phyloP scores from a whole-genome alignment of 2,329 filamentous ascomycete genomes.

The Didymella exigua region DNA sequence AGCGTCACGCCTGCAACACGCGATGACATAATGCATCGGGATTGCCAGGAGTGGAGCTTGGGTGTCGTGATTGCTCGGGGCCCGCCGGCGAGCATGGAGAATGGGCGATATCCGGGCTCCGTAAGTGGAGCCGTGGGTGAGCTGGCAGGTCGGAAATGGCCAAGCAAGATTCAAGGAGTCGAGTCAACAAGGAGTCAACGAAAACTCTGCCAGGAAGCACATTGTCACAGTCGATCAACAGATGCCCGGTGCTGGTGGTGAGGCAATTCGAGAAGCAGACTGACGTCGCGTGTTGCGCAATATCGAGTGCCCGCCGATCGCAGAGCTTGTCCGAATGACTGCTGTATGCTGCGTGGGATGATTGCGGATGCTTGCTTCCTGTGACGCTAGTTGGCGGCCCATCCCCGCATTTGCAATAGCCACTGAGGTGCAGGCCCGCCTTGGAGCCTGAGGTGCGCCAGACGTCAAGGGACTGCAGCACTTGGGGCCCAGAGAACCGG shows the following conservation, averaged over 20 bases:
- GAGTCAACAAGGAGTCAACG: conserved; percentile 6
- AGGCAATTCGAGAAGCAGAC: not conserved
- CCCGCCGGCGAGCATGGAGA: conserved; percentile 18
- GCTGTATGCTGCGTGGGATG: conserved; percentile 23
- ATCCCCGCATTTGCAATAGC: conserved; percentile 20
- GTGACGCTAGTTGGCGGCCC: conserved; percentile 8
- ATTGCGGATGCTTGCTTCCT: conserved; percentile 21
- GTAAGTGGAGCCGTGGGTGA: conserved; percentile 13
- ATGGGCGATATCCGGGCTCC: conserved; percentile 3
- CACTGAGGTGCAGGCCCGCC: conserved; percentile 17
- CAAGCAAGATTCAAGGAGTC: conserved; percentile 3
- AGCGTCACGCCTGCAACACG: conserved; percentile 7
- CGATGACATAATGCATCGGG: conserved; percentile 28
- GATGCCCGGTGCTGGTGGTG: conserved; percentile 9
- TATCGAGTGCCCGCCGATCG: conserved; percentile 16
- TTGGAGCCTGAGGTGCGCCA: conserved; percentile 11
- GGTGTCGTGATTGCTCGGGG: conserved; percentile 24
- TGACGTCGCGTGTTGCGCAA: conserved; percentile 27
- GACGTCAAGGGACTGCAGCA: conserved; percentile 23
- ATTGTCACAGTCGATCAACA: conserved; percentile 5
- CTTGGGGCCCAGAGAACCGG: conserved; percentile 22
- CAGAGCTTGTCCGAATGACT: conserved; percentile 23
- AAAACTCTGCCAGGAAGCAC: conserved; percentile 16
- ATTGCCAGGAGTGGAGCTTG: conserved; percentile 15
- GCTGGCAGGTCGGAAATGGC: conserved; percentile 12